Base-by-base conservation (phyloP, 2,329 filamentous ascomycete genomes). In the Phoma sp. region DNA sequence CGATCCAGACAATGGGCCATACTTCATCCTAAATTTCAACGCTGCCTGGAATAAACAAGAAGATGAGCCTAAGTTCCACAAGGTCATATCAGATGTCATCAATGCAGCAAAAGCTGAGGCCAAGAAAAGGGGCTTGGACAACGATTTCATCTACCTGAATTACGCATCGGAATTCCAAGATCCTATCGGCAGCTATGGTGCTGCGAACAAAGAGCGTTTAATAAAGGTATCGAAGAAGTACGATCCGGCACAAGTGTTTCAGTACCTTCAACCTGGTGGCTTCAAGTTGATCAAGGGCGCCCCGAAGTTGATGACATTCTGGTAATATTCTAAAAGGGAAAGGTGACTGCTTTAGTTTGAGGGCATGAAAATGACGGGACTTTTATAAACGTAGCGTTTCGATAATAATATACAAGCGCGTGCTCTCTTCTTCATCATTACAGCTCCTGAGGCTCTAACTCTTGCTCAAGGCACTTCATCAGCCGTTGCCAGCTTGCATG, bases 181-280 rank as follows among this genome's bases (percentile, higher is more conserved):
- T 55, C 68, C 75, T 0, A 65, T 80, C 47, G 58, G 58, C 6
- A 68, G 71, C 18, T 81, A 80, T 59, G 78, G 78, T 0, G 35
- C 57, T 32, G 46, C 36, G 25, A 60, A 55, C 13, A 58, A 55
- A n/a, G n/a, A 52, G 9, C 62, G 61, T 7, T 47, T 80, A 54
- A 59, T 62, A 35, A 47, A 55, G 2, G 60, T 78, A 11, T 68
- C 69, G 7, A 59, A 53, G 27, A 71, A 67, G 52, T 79, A 78
- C 49, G 78, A 80, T 55, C 75, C 77, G 0, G 57, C 54, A 3
- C 61, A 65, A 1, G 66, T 79, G 2, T 79, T 75, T 52, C 74
- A 78, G 61, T 70, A 47, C 30, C 58, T 76, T 23, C 65, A 75
- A 46, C 75, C 75, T 2, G 76, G 77, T 7, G 70, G 73, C 27